Percentiles rank a stretch among this genome's conserved stretches.
Evolutionary conservation across 208 protist genomes (phyloP).

Genomic region (Leishmania guyanensis): DNA sequence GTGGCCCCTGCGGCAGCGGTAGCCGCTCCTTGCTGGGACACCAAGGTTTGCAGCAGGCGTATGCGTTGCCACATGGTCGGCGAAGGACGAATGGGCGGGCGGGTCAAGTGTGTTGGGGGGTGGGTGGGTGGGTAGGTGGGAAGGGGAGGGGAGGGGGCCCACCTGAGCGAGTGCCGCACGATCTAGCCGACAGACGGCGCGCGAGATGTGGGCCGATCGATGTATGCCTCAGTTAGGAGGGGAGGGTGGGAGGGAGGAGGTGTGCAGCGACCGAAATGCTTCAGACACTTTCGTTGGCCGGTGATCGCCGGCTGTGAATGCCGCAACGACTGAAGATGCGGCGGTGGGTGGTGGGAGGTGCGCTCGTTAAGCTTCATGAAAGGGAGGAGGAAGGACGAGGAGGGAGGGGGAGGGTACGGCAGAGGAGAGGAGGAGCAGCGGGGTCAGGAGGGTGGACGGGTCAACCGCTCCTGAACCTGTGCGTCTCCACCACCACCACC

Average conservation of each 20-base stretch:
- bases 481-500: neutral
- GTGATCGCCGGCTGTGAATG: neutral
- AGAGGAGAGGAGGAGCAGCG: neutral
- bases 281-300: neutral
- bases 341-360: too few relatives aligned
- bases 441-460: neutral
- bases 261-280: neutral
- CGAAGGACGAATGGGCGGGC: neutral
- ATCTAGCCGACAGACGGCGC: neutral
- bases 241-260: neutral
- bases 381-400: neutral
- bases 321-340: neutral
- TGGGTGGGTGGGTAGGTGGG: neutral
- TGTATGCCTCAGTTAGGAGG: neutral
- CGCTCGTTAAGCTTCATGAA: neutral
- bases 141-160: neutral
- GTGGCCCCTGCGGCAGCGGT: neutral
- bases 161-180: neutral
- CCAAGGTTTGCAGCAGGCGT: conserved; percentile 5
- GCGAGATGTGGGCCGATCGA: neutral
- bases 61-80: conserved; percentile 2
- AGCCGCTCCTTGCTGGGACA: neutral
- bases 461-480: neutral
- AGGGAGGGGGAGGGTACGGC: neutral
- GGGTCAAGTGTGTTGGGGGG: neutral